Evolutionary conservation across 768 basidiomycete genomes (phyloP).

Genomic region (Collybia sp.): DNA sequence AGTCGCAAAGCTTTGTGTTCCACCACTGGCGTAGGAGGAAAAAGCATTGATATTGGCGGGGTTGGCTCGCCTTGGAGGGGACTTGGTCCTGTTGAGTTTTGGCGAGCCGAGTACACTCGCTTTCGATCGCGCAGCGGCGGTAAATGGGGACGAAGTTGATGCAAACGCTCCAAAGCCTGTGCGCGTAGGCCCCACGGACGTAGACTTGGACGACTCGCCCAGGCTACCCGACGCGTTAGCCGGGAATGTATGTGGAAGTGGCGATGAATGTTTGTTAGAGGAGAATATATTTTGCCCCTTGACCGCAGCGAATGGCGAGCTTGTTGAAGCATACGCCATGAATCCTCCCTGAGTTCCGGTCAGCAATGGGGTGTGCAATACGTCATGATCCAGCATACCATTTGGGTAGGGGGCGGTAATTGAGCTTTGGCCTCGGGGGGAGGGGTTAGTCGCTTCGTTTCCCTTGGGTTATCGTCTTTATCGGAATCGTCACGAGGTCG

Average conservation of each 20-base stretch:
- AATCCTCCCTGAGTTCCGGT: constrained; percentile 53
- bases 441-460: constrained; percentile 58
- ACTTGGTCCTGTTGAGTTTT: constrained; percentile 44
- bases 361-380: not conserved
- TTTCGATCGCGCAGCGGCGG: constrained; percentile 37
- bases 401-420: constrained; percentile 7
- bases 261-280: constrained; percentile 30
- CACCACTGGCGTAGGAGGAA: constrained; percentile 51
- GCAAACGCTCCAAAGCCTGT: constrained; percentile 29
- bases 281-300: constrained; percentile 61
- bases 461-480: constrained; percentile 58
- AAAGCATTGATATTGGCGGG: constrained; percentile 49
- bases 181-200: constrained; percentile 22
- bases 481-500: constrained; percentile 60
- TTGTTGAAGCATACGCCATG: constrained; percentile 72
- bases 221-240: not conserved
- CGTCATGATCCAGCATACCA: not conserved
- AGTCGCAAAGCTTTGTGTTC: constrained; percentile 41
- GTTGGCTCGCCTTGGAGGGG: constrained; percentile 45
- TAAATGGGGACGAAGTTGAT: constrained; percentile 24
- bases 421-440: constrained; percentile 51
- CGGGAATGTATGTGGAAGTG: constrained; percentile 15
- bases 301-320: constrained; percentile 70
- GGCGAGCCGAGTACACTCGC: constrained; percentile 45
- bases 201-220: constrained; percentile 14